Conservation (phyloP, 345 rosid genomes). For the Trapa bicornis region DNA sequence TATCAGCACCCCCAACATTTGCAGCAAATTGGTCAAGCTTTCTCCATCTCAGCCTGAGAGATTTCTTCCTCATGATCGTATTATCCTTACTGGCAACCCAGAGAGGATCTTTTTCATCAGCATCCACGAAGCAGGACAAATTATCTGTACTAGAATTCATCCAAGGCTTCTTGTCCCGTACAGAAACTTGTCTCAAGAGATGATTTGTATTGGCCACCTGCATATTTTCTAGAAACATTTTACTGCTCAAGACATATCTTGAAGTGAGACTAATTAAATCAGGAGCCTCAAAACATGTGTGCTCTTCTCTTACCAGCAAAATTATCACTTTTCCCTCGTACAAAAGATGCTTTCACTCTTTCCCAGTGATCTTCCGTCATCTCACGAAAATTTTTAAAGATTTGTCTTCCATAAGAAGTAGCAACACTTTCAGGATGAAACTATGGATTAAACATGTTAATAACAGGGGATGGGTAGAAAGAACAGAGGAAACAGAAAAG, state of each 20-base stretch:
- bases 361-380: conserved; percentile 70
- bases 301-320: conserved; percentile 39
- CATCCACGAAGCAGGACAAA: conserved; percentile 10
- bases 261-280: no score
- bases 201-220: conserved; percentile 50
- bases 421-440: conserved; percentile 98
- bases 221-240: conserved; percentile 57
- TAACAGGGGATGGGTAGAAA: background rate
- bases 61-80: conserved; percentile 17
- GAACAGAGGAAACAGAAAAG: background rate
- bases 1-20: conserved; percentile 64
- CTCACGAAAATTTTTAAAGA: conserved; percentile 68
- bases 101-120: conserved; percentile 16
- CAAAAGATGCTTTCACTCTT: conserved; percentile 23
- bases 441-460: conserved; percentile 30
- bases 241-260: conserved; percentile 30
- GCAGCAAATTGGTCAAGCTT: conserved; percentile 46
- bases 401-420: conserved; percentile 57
- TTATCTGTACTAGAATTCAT: background rate
- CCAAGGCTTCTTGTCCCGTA: conserved; percentile 16
- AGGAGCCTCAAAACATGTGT: background rate
- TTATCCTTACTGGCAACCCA: conserved; percentile 21
- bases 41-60: conserved; percentile 67
- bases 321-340: conserved; percentile 21
- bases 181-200: conserved; percentile 27